A percentile compares a stretch with the other conserved stretches of the same genome.
Conservation (phyloP, 352 stramenopile species). For the Thraustochytrium sp. region DNA sequence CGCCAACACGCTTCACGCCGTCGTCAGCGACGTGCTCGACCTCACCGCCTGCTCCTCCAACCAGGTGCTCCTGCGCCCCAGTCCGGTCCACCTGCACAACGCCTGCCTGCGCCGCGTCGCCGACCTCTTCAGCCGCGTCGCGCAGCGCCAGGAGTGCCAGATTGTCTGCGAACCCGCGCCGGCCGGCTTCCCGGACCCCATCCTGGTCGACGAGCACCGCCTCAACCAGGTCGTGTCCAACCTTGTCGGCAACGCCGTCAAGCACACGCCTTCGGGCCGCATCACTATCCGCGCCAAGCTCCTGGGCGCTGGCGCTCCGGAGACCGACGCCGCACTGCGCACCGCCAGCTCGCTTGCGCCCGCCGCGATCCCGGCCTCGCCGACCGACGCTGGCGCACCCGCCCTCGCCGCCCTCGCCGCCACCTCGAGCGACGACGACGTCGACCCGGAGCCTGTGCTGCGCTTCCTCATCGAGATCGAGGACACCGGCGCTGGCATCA, state of each 20-base stretch:
- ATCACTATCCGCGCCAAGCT: background rate
- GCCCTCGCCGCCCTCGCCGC: no score
- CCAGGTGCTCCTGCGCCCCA: background rate
- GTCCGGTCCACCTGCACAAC: background rate
- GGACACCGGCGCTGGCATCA: background rate
- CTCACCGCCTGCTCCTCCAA: conserved; percentile 2
- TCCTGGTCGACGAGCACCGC: background rate
- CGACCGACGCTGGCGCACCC: no score
- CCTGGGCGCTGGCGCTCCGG: background rate
- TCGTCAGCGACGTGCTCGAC: background rate
- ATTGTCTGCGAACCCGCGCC: background rate
- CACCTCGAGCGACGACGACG: no score
- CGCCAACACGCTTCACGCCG: conserved; percentile 10
- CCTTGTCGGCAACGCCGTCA: conserved; percentile 6
- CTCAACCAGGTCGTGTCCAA: conserved; percentile 17
- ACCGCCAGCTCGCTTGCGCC: no score
- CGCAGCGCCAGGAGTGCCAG: background rate
- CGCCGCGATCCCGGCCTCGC: no score
- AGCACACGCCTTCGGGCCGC: background rate
- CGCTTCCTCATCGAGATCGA: background rate
- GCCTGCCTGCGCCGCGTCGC: background rate
- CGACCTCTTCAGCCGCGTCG: background rate
- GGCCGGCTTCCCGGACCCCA: background rate
- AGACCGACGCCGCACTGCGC: background rate
- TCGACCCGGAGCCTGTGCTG: no score